Conservation (phyloP, 176 grass and related monocot species). For the Carex parvula region DNA sequence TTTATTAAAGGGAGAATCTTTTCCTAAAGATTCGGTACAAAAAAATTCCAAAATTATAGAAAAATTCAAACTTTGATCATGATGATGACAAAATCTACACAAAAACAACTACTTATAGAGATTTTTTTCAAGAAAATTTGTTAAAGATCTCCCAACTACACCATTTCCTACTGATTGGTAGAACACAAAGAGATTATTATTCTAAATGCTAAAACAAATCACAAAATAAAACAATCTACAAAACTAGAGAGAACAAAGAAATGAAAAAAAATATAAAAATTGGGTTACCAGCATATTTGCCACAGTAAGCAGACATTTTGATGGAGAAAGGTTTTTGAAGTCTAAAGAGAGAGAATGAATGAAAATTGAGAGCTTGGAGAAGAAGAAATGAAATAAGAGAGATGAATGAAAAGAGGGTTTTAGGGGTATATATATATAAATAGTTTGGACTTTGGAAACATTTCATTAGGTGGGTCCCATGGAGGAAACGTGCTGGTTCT, state of each 20-base stretch:
- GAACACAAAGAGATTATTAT: not conserved
- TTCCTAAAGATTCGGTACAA: not conserved
- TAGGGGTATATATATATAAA: constrained; percentile 9
- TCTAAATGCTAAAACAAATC: no score
- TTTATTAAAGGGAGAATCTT: not conserved
- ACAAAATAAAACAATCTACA: not conserved
- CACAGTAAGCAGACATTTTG: constrained; percentile 30
- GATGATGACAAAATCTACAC: not conserved
- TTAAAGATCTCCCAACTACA: not conserved
- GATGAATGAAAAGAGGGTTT: not conserved
- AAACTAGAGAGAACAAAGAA: not conserved
- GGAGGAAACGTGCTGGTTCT: not conserved
- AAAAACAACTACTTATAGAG: not conserved
- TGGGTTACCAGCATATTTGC: constrained; percentile 25
- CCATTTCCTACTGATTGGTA: not conserved
- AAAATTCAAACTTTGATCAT: not conserved
- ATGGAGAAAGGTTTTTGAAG: constrained; percentile 7
- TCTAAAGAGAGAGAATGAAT: constrained; percentile 9
- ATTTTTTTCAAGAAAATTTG: not conserved
- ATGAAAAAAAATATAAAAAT: not conserved
- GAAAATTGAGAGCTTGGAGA: not conserved
- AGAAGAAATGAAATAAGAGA: constrained; percentile 16
- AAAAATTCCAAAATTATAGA: no score
- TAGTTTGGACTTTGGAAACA: not conserved
- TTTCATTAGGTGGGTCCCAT: not conserved